A percentile compares a stretch with the other conserved stretches of the same genome.
phyloP scores from a whole-genome alignment of 2,329 filamentous ascomycete species.

The Rhexocercosporidium sp. region DNA sequence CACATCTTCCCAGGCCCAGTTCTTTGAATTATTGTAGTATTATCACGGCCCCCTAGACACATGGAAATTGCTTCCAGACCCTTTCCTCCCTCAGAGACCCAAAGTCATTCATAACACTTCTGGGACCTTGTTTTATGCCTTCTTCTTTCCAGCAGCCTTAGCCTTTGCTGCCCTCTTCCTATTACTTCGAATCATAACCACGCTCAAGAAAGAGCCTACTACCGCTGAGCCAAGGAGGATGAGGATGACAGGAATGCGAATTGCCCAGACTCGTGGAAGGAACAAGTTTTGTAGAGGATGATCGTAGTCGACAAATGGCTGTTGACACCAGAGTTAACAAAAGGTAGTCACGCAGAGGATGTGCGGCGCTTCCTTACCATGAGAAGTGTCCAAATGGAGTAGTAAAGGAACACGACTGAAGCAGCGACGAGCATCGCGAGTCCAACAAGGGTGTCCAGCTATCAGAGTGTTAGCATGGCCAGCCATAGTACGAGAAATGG shows the following conservation, averaged over 20 bases:
- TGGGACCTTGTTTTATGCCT: conserved; percentile 60
- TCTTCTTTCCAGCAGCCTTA: conserved; percentile 84
- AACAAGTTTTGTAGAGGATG: conserved; percentile 95
- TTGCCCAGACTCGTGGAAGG: conserved; percentile 96
- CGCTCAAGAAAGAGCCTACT: conserved; percentile 91
- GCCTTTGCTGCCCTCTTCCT: conserved; percentile 96
- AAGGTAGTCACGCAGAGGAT: neutral
- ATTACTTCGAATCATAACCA: conserved; percentile 99
- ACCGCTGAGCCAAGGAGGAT: conserved; percentile 90
- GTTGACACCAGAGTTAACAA: conserved; percentile 26
- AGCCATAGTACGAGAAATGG: neutral
- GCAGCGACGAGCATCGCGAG: conserved; percentile 78
- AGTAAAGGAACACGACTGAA: conserved; percentile 82
- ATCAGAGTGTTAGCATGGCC: conserved; percentile 26
- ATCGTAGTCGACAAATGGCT: conserved; percentile 97
- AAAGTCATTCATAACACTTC: neutral
- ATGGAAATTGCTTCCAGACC: neutral
- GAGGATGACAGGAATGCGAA: conserved; percentile 96
- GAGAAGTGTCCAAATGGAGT: conserved; percentile 95
- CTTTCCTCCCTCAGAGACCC: neutral
- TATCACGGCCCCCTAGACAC: neutral
- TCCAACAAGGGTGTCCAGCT: conserved; percentile 91
- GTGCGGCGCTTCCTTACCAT: conserved; percentile 70
- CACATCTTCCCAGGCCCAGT: neutral
- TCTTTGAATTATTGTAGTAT: conserved; percentile 2